Evolutionary conservation across 208 protist genomes (phyloP).

Genomic region (Trypanosoma avium): DNA sequence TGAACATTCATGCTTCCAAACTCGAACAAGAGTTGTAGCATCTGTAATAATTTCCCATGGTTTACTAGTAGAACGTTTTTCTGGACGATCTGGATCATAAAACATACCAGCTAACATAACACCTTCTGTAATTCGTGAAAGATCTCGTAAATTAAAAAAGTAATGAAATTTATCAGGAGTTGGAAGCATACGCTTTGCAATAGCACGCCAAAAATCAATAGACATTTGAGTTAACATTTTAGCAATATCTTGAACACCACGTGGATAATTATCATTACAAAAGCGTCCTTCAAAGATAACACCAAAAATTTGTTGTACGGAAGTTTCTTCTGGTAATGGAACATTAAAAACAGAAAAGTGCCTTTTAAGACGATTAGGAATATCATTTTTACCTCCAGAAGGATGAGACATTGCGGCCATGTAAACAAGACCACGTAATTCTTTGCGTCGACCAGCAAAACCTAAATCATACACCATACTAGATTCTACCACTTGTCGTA

Average conservation of each 20-base stretch:
- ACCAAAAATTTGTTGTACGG: conserved; percentile 95
- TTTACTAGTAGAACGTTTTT: conserved; percentile 84
- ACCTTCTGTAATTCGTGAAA: conserved; percentile 96
- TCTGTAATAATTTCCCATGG: conserved; percentile 83
- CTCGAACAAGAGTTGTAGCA: conserved; percentile 76
- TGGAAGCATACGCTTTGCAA: conserved; percentile 94
- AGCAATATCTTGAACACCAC: conserved; percentile 85
- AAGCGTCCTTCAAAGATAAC: conserved; percentile 92
- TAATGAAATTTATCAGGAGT: conserved; percentile 99
- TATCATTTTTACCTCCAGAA: conserved; percentile 98
- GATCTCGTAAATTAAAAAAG: conserved; percentile 98
- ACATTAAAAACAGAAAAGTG: conserved; percentile 97
- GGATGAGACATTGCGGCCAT: conserved; percentile 97
- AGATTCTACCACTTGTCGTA: conserved; percentile 92
- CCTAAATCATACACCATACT: conserved; percentile 86
- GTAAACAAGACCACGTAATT: conserved; percentile 95
- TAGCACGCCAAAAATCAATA: conserved; percentile 91
- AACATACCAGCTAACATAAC: conserved; percentile 91
- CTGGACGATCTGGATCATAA: conserved; percentile 81
- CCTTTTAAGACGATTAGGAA: conserved; percentile 97
- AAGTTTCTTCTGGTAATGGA: conserved; percentile 93
- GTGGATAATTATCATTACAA: conserved; percentile 85
- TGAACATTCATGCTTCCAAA: conserved; percentile 98
- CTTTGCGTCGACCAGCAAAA: conserved; percentile 92
- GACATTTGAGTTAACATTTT: conserved; percentile 91